Percentiles rank a stretch among this genome's conserved stretches.
Conservation (phyloP, 75 land plant species). For the Selaginella tamariscina region DNA sequence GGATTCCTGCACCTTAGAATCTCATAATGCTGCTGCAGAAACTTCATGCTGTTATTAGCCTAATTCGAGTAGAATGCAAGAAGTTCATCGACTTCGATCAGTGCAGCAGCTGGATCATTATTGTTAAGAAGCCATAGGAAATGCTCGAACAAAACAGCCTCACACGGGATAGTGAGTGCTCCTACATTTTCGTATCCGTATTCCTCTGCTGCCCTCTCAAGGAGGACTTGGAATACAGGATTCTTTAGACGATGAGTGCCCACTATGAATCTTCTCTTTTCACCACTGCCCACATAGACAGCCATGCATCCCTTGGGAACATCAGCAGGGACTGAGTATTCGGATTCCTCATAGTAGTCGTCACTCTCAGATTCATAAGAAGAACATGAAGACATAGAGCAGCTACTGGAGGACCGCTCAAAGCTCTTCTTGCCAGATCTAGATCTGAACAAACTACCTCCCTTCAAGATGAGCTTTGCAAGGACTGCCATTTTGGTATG, state of each 20-base stretch:
- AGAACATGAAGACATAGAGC: too few species aligned
- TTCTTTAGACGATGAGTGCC: background rate
- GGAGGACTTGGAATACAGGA: background rate
- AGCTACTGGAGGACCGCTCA: too few species aligned
- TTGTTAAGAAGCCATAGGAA: slow-evolving; percentile 4
- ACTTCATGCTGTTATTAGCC: too few species aligned
- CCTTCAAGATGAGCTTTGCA: too few species aligned
- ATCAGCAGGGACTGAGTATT: background rate
- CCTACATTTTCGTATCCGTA: background rate
- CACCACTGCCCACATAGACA: background rate
- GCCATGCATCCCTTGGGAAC: slow-evolving; percentile 6
- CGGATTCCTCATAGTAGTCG: background rate
- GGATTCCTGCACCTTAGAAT: too few species aligned
- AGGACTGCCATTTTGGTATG: too few species aligned
- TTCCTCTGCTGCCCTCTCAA: background rate
- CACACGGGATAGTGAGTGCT: slow-evolving; percentile 1
- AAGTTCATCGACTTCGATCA: background rate
- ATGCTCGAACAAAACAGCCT: slow-evolving; percentile 9
- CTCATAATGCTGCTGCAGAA: too few species aligned
- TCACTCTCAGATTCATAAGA: too few species aligned
- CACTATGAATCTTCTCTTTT: slow-evolving; percentile 5
- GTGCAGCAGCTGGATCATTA: background rate
- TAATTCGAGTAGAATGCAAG: too few species aligned
- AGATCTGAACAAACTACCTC: too few species aligned
- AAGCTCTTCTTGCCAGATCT: too few species aligned